Conservation (phyloP, 2,329 filamentous ascomycete species). For the Penicillium psychrosexuale region DNA sequence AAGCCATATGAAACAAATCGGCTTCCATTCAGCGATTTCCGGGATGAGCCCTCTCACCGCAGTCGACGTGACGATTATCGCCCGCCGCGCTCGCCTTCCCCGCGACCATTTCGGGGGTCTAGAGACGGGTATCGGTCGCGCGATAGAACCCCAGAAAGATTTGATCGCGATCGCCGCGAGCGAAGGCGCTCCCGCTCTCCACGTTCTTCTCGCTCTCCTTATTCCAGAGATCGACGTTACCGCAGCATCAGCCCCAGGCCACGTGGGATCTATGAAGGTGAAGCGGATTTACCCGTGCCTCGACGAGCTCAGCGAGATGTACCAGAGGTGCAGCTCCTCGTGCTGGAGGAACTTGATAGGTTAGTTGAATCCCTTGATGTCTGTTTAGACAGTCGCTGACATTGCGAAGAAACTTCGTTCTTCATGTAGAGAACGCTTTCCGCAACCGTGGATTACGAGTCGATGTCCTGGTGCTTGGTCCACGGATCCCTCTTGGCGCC, state of each 20-base stretch:
- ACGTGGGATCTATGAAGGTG: slow-evolving; percentile 53
- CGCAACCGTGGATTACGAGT: slow-evolving; percentile 67
- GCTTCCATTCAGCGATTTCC: slow-evolving; percentile 47
- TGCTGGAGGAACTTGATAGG: slow-evolving; percentile 71
- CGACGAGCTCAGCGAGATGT: slow-evolving; percentile 70
- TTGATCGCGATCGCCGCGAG: slow-evolving; percentile 52
- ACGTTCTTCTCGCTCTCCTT: slow-evolving; percentile 46
- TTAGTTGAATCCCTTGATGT: slow-evolving; percentile 23
- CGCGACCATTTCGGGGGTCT: slow-evolving; percentile 55
- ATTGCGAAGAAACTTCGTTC: slow-evolving; percentile 66
- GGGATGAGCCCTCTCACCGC: slow-evolving; percentile 47
- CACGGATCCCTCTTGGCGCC: slow-evolving; percentile 70
- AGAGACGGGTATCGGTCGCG: slow-evolving; percentile 61
- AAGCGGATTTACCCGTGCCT: slow-evolving; percentile 67
- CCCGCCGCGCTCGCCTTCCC: slow-evolving; percentile 56
- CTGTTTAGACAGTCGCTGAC: slow-evolving; percentile 5
- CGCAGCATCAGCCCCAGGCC: slow-evolving; percentile 68
- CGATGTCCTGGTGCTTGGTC: slow-evolving; percentile 75
- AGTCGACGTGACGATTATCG: slow-evolving; percentile 63
- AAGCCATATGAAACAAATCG: slow-evolving; percentile 32
- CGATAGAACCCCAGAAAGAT: slow-evolving; percentile 48
- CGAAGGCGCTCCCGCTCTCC: slow-evolving; percentile 66
- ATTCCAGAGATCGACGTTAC: slow-evolving; percentile 59
- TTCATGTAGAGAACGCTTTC: slow-evolving; percentile 77
- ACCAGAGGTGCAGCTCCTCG: slow-evolving; percentile 84